phyloP scores from a whole-genome alignment of 2,329 filamentous ascomycete genomes.

The Nemania diffusa region DNA sequence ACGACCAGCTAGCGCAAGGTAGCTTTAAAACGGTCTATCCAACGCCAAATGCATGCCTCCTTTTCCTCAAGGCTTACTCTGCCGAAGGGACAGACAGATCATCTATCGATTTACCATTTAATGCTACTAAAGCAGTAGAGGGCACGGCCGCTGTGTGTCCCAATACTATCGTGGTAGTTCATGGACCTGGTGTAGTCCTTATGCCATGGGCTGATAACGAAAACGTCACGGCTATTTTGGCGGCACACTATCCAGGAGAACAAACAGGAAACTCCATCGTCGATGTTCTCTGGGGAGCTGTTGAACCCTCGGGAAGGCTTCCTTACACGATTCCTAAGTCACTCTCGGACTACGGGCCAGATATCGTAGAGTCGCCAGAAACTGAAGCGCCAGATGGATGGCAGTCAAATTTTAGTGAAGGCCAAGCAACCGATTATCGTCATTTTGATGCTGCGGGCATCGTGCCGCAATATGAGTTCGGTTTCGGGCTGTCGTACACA shows the following conservation, averaged over 20 bases:
- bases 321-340: slow-evolving; percentile 76
- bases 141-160: slow-evolving; percentile 56
- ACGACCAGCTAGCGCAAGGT: slow-evolving; percentile 52
- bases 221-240: slow-evolving; percentile 71
- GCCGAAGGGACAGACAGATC: slow-evolving; percentile 71
- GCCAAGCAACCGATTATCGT: slow-evolving; percentile 75
- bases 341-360: slow-evolving; percentile 59
- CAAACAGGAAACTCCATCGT: slow-evolving; percentile 70
- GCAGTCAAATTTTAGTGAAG: slow-evolving; percentile 67
- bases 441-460: slow-evolving; percentile 70
- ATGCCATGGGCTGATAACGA: slow-evolving; percentile 65
- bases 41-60: slow-evolving; percentile 72
- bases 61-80: slow-evolving; percentile 72
- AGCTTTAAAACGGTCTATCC: slow-evolving; percentile 12
- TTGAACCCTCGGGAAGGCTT: slow-evolving; percentile 69
- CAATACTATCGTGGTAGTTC: slow-evolving; percentile 66
- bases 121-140: slow-evolving; percentile 70
- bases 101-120: slow-evolving; percentile 66
- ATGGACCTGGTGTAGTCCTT: slow-evolving; percentile 68
- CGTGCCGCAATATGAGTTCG: slow-evolving; percentile 71
- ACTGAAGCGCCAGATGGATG: slow-evolving; percentile 54
- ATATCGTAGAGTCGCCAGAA: slow-evolving; percentile 52
- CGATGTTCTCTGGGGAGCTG: slow-evolving; percentile 70
- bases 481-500: slow-evolving; percentile 66
- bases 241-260: slow-evolving; percentile 69